phyloP scores from a whole-genome alignment of 2,329 filamentous ascomycete species.

The Aspergillus proliferans region DNA sequence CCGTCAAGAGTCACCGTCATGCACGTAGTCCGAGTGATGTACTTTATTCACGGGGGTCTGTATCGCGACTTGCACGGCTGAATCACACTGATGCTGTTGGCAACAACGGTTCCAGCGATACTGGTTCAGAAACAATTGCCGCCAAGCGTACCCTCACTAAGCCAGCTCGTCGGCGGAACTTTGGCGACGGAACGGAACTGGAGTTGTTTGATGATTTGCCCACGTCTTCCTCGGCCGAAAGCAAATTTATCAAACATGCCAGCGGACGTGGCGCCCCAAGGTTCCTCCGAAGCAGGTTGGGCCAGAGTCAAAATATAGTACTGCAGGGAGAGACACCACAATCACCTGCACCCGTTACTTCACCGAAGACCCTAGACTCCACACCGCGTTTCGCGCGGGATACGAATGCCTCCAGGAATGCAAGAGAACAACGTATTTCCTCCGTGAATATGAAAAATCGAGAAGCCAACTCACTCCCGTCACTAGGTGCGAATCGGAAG shows the following conservation, averaged over 20 bases:
- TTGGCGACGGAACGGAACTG: conserved; percentile 87
- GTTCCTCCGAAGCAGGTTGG: conserved; percentile 48
- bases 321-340: conserved; percentile 38
- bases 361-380: conserved; percentile 41
- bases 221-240: conserved; percentile 75
- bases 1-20: conserved; percentile 62
- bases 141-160: conserved; percentile 67
- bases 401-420: conserved; percentile 60
- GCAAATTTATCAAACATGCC: conserved; percentile 74
- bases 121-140: conserved; percentile 48
- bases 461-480: conserved; percentile 42
- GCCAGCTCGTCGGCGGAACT: conserved; percentile 64
- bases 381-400: conserved; percentile 61
- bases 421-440: conserved; percentile 55
- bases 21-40: conserved; percentile 58
- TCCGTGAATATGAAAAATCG: conserved; percentile 35
- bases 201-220: conserved; percentile 93
- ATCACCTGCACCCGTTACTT: conserved; percentile 54
- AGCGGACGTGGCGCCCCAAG: conserved; percentile 62
- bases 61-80: conserved; percentile 34
- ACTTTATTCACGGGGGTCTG: conserved; percentile 33
- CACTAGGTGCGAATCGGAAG: conserved; percentile 56
- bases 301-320: conserved; percentile 34
- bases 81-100: conserved; percentile 46
- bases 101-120: conserved; percentile 34